A percentile compares a stretch with the other conserved stretches of the same genome.
Conservation (phyloP, 768 basidiomycete genomes). For the Calocybe cyanea region DNA sequence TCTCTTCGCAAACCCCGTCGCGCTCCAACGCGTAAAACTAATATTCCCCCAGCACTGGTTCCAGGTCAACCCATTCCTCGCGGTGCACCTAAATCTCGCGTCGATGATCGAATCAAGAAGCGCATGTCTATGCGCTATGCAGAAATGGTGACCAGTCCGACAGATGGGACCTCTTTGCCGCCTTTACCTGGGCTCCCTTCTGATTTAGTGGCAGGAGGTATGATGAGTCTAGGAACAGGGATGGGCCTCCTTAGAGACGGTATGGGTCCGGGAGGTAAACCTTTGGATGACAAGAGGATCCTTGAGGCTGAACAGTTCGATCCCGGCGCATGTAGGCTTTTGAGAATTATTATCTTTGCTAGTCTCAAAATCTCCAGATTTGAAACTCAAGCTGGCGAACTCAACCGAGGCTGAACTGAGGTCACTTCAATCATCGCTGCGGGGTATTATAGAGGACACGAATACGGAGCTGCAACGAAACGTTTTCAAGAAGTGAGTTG, state of each 20-base stretch:
- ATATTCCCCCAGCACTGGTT: conserved; percentile 15
- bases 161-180: conserved; percentile 50
- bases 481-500: conserved; percentile 85
- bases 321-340: conserved; percentile 77
- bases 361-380: conserved; percentile 36
- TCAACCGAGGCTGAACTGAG: conserved; percentile 81
- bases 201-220: conserved; percentile 29
- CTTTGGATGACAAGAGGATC: conserved; percentile 56
- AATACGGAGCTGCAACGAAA: conserved; percentile 81
- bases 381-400: conserved; percentile 85
- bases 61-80: conserved; percentile 26
- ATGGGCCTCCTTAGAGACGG: conserved; percentile 35
- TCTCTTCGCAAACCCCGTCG: conserved; percentile 22
- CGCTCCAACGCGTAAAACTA: conserved; percentile 18
- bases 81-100: conserved; percentile 49
- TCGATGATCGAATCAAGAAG: conserved; percentile 93
- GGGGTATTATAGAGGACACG: conserved; percentile 65
- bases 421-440: conserved; percentile 73
- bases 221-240: conserved; percentile 17
- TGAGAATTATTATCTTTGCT: conserved; percentile 5
- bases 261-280: conserved; percentile 39
- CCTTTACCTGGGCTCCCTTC: conserved; percentile 55
- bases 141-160: conserved; percentile 68
- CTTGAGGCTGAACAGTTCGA: conserved; percentile 82
- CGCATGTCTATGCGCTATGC: conserved; percentile 95